Percentiles rank a stretch among this genome's conserved stretches.
Conservation (phyloP, 73 alveolate species). For the Symbiodinium pilosum region DNA sequence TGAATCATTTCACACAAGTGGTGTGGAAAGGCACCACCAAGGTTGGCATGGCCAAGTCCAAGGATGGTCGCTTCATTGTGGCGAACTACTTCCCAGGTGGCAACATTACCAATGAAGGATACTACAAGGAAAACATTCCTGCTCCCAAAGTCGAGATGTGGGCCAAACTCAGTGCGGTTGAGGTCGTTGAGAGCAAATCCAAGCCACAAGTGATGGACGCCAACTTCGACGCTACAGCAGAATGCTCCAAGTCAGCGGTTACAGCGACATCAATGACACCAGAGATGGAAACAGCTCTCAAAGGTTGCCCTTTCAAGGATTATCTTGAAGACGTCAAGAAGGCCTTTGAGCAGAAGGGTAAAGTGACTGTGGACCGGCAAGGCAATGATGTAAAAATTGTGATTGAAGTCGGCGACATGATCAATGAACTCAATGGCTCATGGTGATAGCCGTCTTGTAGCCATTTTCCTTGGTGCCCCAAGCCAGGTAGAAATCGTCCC, state of each 20-base stretch:
- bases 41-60: conserved; percentile 20
- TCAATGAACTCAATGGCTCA: conserved; percentile 24
- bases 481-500: conserved; percentile 27
- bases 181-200: conserved; percentile 15
- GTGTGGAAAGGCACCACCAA: conserved; percentile 35
- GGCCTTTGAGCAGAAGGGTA: conserved; percentile 28
- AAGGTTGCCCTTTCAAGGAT: conserved; percentile 24
- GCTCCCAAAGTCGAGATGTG: conserved; percentile 22
- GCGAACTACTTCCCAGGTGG: conserved; percentile 43
- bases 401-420: conserved; percentile 33
- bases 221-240: conserved; percentile 18
- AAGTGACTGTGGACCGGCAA: conserved; percentile 19
- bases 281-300: conserved; percentile 28
- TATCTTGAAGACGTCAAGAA: conserved; percentile 20
- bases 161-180: conserved; percentile 33
- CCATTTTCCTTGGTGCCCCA: not conserved
- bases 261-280: conserved; percentile 18
- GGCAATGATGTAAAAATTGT: conserved; percentile 32
- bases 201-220: conserved; percentile 17
- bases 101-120: conserved; percentile 27
- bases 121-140: conserved; percentile 30
- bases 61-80: conserved; percentile 15
- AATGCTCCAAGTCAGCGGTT: conserved; percentile 22
- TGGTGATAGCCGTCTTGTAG: conserved; percentile 26
- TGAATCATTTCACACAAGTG: conserved; percentile 38